phyloP scores from a whole-genome alignment of 2,329 filamentous ascomycete species.

The Arthrocladium fulminans region DNA sequence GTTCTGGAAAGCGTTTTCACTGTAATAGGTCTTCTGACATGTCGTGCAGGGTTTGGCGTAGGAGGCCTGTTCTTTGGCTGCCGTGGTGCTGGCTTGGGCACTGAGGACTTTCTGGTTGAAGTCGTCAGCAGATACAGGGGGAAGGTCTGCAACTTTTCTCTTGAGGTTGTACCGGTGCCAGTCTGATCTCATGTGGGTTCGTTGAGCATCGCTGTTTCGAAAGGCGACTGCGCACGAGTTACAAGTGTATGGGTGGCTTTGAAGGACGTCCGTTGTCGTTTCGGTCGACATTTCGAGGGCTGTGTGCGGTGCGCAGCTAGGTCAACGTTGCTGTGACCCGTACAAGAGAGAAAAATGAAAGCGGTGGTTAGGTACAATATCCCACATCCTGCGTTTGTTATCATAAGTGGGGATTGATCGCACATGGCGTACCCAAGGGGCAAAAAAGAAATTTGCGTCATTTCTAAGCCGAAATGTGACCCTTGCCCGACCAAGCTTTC shows the following conservation, averaged over 20 bases:
- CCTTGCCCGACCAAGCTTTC: too few relatives aligned
- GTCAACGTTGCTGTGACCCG: too few relatives aligned
- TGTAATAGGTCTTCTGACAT: conserved; percentile 90
- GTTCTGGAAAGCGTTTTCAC: conserved; percentile 90
- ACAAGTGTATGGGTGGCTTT: conserved; percentile 72
- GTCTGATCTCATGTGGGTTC: conserved; percentile 94
- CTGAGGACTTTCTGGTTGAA: conserved; percentile 95
- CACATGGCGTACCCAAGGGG: too few relatives aligned
- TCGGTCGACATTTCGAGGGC: neutral
- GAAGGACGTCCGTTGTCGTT: conserved; percentile 14
- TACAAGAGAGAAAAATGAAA: too few relatives aligned
- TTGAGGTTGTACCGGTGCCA: conserved; percentile 99
- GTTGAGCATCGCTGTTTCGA: conserved; percentile 83
- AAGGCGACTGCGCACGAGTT: conserved; percentile 98
- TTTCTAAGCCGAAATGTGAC: too few relatives aligned
- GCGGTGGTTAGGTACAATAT: too few relatives aligned
- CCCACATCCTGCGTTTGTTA: too few relatives aligned
- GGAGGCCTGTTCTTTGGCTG: conserved; percentile 76
- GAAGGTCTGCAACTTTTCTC: conserved; percentile 79
- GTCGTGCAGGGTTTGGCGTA: conserved; percentile 75
- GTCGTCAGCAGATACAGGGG: conserved; percentile 80
- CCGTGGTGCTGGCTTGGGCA: conserved; percentile 73
- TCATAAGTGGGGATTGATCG: too few relatives aligned
- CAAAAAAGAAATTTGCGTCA: too few relatives aligned
- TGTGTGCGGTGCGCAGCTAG: too few relatives aligned